Base-by-base conservation (phyloP, 1,284 basidiomycete species). In the Puccinia polysora region DNA sequence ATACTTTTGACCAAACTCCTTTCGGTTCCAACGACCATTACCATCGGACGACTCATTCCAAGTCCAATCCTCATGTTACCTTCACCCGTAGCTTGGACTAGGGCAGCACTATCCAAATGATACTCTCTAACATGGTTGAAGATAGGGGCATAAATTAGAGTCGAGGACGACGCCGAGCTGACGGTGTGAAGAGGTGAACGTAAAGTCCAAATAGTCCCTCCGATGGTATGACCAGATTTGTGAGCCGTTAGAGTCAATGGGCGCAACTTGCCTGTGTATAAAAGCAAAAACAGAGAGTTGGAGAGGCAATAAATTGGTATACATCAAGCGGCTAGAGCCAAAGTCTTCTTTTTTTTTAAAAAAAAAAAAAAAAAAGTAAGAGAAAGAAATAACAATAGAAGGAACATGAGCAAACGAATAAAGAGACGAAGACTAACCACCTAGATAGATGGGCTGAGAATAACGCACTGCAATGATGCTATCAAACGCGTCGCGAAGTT, bases 171-270 rank as follows among this genome's bases (percentile, higher is more conserved):
- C 0, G 74, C 74, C 4, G 76, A 69, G 43, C 40, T 59, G 20
- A 69, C 67, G 3, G 67, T 75, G 45, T 75, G 75, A 6, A 78
- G 77, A 1, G 96, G 94, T 0, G 93, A 97, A 45, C 96, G 88
- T 74, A 99, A 89, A 80, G 97, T 97, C 94, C 94, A 98, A 75
- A 99, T 89, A 1, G 94, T 93, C 60, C 95, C 96, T 76, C 96
- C 96, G 20, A 99, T 86, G 0, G 91, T 91, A 80, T 97, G 94
- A 0, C 96, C 96, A 12, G 93, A 90, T 75, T 90, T 90, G 82
- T 96, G 97, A 0, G 96, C 94, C 18, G 94, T 96, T 74, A 99
- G 89, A 0, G 95, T 95, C 75, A 97, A 83, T 64, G 90, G 90
- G 78, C 91, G 90, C 76, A 89, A 89, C 81, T 90, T 90, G 58